phyloP scores from a whole-genome alignment of 306 rosid species.

The Ormosia emarginata region DNA sequence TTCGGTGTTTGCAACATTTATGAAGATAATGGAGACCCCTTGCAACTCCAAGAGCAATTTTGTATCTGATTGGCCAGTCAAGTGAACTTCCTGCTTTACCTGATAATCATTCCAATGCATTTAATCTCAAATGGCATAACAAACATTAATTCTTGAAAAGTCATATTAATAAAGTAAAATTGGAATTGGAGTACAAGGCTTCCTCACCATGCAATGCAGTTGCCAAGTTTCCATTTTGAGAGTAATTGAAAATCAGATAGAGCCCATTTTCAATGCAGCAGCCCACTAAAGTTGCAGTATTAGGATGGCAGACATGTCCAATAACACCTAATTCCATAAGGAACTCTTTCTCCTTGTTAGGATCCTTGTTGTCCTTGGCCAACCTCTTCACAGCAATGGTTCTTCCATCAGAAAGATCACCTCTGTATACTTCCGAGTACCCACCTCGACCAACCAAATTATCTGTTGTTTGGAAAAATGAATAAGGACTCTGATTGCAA shows the following conservation, averaged over 20 bases:
- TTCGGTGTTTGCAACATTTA: slow-evolving; percentile 76
- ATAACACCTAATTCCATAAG: slow-evolving; percentile 90
- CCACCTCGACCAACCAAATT: slow-evolving; percentile 84
- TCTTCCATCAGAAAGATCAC: slow-evolving; percentile 57
- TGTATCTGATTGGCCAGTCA: slow-evolving; percentile 79
- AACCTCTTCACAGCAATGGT: slow-evolving; percentile 84
- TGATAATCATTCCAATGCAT: slow-evolving; percentile 22
- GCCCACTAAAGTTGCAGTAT: slow-evolving; percentile 71
- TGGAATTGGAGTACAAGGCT: background rate
- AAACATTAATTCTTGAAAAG: background rate
- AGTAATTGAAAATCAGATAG: slow-evolving; percentile 67
- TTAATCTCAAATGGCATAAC: background rate
- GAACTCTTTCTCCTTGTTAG: slow-evolving; percentile 84
- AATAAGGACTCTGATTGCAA: background rate
- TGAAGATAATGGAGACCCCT: slow-evolving; percentile 95
- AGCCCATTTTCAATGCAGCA: slow-evolving; percentile 88
- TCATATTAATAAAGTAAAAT: background rate
- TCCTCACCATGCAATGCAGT: slow-evolving; percentile 83
- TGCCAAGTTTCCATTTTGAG: slow-evolving; percentile 86
- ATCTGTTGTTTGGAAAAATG: slow-evolving; percentile 36
- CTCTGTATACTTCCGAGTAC: slow-evolving; percentile 88
- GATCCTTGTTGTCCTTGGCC: slow-evolving; percentile 73
- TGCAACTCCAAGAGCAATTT: slow-evolving; percentile 79
- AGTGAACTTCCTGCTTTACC: slow-evolving; percentile 56
- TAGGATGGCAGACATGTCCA: slow-evolving; percentile 83